Percentiles rank a stretch among this genome's conserved stretches.
Evolutionary conservation across 352 stramenopile species (phyloP).

Genomic region (Phytophthora syringae): DNA sequence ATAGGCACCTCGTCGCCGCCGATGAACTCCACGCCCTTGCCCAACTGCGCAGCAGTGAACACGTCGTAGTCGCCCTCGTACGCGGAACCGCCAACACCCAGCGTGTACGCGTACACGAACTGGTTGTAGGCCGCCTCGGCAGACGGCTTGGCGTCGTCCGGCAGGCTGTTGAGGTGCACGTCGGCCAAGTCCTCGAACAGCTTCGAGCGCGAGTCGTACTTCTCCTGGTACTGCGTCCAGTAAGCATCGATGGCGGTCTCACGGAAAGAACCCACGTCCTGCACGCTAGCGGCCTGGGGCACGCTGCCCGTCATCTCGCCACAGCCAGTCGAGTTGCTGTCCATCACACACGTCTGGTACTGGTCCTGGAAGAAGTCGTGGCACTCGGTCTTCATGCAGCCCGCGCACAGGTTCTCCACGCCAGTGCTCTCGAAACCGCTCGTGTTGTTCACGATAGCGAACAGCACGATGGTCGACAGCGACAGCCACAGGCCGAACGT

Average conservation of each 20-base stretch:
- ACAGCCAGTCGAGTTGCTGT: slow-evolving; percentile 55
- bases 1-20: slow-evolving; percentile 64
- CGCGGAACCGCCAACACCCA: slow-evolving; percentile 31
- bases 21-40: slow-evolving; percentile 59
- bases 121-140: slow-evolving; percentile 58
- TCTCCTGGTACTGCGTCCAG: slow-evolving; percentile 47
- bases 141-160: slow-evolving; percentile 44
- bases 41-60: slow-evolving; percentile 51
- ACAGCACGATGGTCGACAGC: slow-evolving; percentile 70
- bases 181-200: slow-evolving; percentile 66
- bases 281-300: slow-evolving; percentile 38
- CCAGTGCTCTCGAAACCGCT: slow-evolving; percentile 56
- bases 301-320: slow-evolving; percentile 70
- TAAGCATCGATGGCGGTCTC: slow-evolving; percentile 46
- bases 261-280: slow-evolving; percentile 54
- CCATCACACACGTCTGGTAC: slow-evolving; percentile 58
- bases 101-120: slow-evolving; percentile 66
- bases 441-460: slow-evolving; percentile 65
- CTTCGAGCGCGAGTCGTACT: slow-evolving; percentile 56
- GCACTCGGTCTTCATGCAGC: slow-evolving; percentile 64
- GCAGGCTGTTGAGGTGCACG: slow-evolving; percentile 60
- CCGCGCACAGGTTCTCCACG: slow-evolving; percentile 70
- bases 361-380: slow-evolving; percentile 62
- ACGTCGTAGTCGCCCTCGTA: slow-evolving; percentile 49
- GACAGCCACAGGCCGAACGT: slow-evolving; percentile 72